phyloP scores from a whole-genome alignment of 345 rosid genomes.

The Toxicodendron radicans region DNA sequence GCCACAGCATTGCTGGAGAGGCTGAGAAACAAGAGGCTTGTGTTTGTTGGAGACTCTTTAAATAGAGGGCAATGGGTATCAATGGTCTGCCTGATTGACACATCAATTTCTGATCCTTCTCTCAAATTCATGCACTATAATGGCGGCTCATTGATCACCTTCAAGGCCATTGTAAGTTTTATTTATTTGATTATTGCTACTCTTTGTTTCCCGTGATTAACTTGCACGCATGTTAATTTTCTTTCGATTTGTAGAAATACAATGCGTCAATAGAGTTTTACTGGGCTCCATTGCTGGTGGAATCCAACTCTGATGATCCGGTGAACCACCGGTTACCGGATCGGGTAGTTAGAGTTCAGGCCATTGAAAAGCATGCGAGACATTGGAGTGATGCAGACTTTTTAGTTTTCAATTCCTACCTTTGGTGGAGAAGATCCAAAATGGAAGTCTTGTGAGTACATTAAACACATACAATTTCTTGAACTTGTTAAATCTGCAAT shows the following conservation, averaged over 20 bases:
- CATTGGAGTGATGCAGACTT: constrained; percentile 78
- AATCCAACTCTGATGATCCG: constrained; percentile 92
- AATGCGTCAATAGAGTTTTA: constrained; percentile 85
- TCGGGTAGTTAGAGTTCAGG: constrained; percentile 68
- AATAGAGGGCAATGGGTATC: constrained; percentile 96
- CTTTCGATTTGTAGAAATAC: constrained; percentile 47
- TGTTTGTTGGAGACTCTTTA: constrained; percentile 89
- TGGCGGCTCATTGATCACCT: constrained; percentile 58
- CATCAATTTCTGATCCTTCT: constrained; percentile 43
- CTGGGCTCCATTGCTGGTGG: constrained; percentile 92
- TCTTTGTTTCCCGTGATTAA: neutral
- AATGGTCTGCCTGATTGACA: constrained; percentile 79
- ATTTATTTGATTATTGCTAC: neutral
- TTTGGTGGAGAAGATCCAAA: constrained; percentile 81
- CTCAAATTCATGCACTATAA: constrained; percentile 59
- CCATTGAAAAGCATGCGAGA: constrained; percentile 77
- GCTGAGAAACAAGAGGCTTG: constrained; percentile 86
- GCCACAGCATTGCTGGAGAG: constrained; percentile 70
- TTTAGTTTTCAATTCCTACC: constrained; percentile 78
- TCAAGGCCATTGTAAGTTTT: constrained; percentile 45
- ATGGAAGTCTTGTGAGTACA: constrained; percentile 78
- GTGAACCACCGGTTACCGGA: constrained; percentile 67
- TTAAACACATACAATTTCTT: neutral
- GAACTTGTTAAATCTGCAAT: neutral
- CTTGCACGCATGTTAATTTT: neutral